Evolutionary conservation across 1,139 yeast genomes (phyloP), one percentile per base, ranked within the genome.

Genomic region (Pichia sp.): DNA sequence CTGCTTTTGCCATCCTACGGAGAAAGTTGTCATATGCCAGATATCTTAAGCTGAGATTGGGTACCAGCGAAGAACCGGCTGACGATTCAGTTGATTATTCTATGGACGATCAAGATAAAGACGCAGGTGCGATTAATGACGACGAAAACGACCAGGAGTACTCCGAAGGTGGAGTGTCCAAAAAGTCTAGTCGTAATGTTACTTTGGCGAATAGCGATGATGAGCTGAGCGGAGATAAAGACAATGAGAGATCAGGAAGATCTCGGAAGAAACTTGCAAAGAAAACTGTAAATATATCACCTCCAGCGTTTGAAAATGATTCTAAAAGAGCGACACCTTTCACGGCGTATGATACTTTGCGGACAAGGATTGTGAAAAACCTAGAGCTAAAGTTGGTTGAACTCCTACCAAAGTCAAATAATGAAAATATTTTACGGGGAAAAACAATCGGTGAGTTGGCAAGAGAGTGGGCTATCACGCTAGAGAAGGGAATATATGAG

Each of bases 401-500:
- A 16, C 34, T 49, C 4, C 14, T 56, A 24, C 49, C 53, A 10
- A 44, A 47, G 3, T 27, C 40, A 33, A 55, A 50, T 10, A 48
- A 46, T 36, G 53, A 59, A 34, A 46, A 43, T 12, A 46, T 62
- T n/a, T 57, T 60, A n/a, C 69, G 66, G 3, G 62, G 63, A 20
- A 66, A 64, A 33, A 65, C 58, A 7, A 27, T 57, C 4, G 63
- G 67, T 16, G 75, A 72, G 20, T 59, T 68, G n/a, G 61, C 71
- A 30, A 71, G 74, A 2, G 64, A 66, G 3, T 74, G 78, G 77
- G 74, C 82, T 0, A 54, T 68, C 20, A 72, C 71, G 41, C 65
- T 75, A 41, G 85, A 80, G 58, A 68, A 67, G 20, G 75, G 80
- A 9, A 68, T 80, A 12, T 70, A 68, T 17, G 62, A 64, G 8